Evolutionary conservation across 768 basidiomycete species (phyloP), one percentile per base, ranked within the genome.

Genomic region (Hygrocybe punicea): DNA sequence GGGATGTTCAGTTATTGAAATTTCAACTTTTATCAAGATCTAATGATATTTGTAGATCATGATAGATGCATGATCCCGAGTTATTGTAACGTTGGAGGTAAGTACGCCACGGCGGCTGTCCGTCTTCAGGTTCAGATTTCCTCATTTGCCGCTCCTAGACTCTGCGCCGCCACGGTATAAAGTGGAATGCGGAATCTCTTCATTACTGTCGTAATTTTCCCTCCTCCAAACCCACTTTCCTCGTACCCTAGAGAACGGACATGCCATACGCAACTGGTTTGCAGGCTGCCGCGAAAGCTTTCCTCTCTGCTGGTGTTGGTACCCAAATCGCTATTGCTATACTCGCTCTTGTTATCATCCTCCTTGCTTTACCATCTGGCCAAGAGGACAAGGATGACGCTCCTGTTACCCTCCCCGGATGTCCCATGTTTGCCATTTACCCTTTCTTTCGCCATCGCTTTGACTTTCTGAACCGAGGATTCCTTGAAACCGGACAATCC

Each of bases 381-480:
- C 74, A 79, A 61, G 76, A 79, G 55, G 79, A 81, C 58, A 76
- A 71, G 33, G 66, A 72, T 13, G 82, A 85, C 62, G 69, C 78
- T 40, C 84, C 88, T 51, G 76, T 73, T 46, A 75, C 73, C 51
- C 74, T 90, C 6, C 87, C 87, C 42, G 81, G 84, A 42, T 73
- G 75, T 40, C 78, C 80, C 56, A 72, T 86, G 55, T 77, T 82
- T 63, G 78, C 81, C 60, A 84, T 86, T 54, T 66, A 73, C 29
- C 82, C 86, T 14, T 91, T 91, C 77, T 89, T 89, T 68, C 81
- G 79, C 46, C 73, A 71, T 62, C 80, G 87, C 53, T 84, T 84
- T 64, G 87, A 89, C 64, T 91, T 91, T 68, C 66, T 91, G 58
- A 84, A 83, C 64, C 81, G 83, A 75, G 87, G 84, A 13, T 88